These are phyloP conservation scores for Aspergillus ellipticus DNA, from an alignment of 495 filamentous ascomycete genomes.

Conservation along the genomic window DNA sequence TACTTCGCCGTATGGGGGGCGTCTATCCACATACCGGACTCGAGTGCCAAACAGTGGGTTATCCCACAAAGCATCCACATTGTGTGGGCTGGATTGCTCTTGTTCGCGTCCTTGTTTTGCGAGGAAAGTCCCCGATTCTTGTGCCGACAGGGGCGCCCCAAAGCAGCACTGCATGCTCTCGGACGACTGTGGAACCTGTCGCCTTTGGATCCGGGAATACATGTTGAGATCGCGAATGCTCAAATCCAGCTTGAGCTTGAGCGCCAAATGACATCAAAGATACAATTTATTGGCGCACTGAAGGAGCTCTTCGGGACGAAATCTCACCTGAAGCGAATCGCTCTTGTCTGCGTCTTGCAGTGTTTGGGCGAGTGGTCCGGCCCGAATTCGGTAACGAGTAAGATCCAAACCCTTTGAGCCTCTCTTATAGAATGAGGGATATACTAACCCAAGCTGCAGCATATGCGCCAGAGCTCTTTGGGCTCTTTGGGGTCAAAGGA, in stretches of 20 bases:
- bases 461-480: constrained; percentile 59
- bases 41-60: constrained; percentile 44
- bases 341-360: constrained; percentile 48
- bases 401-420: background rate
- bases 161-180: constrained; percentile 40
- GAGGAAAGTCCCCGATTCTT: constrained; percentile 58
- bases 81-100: constrained; percentile 54
- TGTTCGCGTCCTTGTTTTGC: constrained; percentile 48
- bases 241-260: constrained; percentile 46
- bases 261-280: constrained; percentile 39
- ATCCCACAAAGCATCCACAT: constrained; percentile 57
- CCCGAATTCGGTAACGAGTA: constrained; percentile 47
- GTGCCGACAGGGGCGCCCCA: constrained; percentile 39
- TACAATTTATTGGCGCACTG: constrained; percentile 40
- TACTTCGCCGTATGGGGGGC: constrained; percentile 46
- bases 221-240: constrained; percentile 48
- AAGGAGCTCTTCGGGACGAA: constrained; percentile 49
- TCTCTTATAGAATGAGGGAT: too few relatives aligned
- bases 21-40: constrained; percentile 48
- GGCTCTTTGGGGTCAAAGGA: constrained; percentile 54
- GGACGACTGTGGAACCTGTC: constrained; percentile 47
- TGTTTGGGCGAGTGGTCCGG: constrained; percentile 61
- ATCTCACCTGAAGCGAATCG: constrained; percentile 51
- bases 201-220: constrained; percentile 45
- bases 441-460: constrained; percentile 28